These are phyloP conservation scores for Candida corydali DNA, from an alignment of 805 yeast genomes.

Conservation along the genomic window DNA sequence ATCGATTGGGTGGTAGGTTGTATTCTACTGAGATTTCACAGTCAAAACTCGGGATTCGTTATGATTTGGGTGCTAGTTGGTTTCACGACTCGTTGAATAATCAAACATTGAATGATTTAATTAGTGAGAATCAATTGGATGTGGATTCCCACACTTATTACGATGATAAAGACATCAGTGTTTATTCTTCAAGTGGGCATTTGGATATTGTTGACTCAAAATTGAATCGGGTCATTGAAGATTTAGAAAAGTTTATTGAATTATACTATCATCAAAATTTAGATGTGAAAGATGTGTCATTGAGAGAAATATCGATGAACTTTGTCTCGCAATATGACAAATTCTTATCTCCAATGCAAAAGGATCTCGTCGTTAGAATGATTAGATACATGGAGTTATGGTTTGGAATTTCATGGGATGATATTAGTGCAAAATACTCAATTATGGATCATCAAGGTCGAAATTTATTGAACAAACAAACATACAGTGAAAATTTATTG, in stretches of 20 bases:
- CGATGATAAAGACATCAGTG: slow-evolving; percentile 41
- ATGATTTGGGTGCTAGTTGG: slow-evolving; percentile 92
- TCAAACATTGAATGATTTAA: slow-evolving; percentile 42
- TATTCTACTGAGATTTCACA: slow-evolving; percentile 38
- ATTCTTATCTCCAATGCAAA: slow-evolving; percentile 50
- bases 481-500: slow-evolving; percentile 49
- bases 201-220: slow-evolving; percentile 25
- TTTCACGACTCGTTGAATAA: slow-evolving; percentile 79
- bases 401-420: slow-evolving; percentile 72
- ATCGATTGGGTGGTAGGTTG: slow-evolving; percentile 66
- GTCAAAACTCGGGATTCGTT: slow-evolving; percentile 27
- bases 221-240: slow-evolving; percentile 41
- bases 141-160: slow-evolving; percentile 32
- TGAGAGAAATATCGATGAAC: slow-evolving; percentile 44
- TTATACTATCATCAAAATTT: slow-evolving; percentile 48
- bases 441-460: slow-evolving; percentile 73
- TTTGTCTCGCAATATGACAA: slow-evolving; percentile 45
- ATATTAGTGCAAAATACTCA: slow-evolving; percentile 64
- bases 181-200: slow-evolving; percentile 30
- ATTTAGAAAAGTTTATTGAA: slow-evolving; percentile 57
- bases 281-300: slow-evolving; percentile 47
- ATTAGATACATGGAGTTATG: slow-evolving; percentile 63
- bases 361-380: slow-evolving; percentile 46
- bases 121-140: slow-evolving; percentile 15
- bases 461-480: slow-evolving; percentile 63